Percentiles rank a stretch among this genome's conserved stretches.
Conservation (phyloP, 2,329 filamentous ascomycete genomes). For the Fusarium sterilihyphosum region DNA sequence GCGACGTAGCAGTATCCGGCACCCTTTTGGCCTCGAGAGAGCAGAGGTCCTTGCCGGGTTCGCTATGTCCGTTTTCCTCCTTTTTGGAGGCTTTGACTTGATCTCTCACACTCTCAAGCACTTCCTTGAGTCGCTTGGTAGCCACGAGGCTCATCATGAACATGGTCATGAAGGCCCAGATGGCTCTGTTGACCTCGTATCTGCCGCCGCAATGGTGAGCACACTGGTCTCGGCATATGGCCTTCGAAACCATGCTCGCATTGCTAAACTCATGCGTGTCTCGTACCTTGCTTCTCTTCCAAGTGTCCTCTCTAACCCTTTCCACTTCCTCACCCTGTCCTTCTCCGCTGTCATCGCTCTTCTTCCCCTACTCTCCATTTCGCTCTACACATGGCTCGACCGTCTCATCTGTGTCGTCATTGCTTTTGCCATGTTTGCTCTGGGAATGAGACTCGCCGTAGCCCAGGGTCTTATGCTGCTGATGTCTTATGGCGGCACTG, state of each 20-base stretch:
- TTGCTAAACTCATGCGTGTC: slow-evolving; percentile 90
- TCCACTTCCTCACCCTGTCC: slow-evolving; percentile 91
- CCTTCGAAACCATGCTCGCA: slow-evolving; percentile 89
- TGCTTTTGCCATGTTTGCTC: slow-evolving; percentile 85
- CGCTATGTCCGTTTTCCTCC: slow-evolving; percentile 91
- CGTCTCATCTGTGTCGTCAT: slow-evolving; percentile 83
- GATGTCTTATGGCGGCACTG: slow-evolving; percentile 77
- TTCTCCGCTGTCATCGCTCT: slow-evolving; percentile 84
- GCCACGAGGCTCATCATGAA: slow-evolving; percentile 77
- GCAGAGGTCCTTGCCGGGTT: slow-evolving; percentile 95
- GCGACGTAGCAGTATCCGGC: slow-evolving; percentile 89
- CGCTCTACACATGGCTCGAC: slow-evolving; percentile 87
- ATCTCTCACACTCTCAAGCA: slow-evolving; percentile 95
- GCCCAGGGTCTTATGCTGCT: slow-evolving; percentile 93
- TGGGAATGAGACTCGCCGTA: slow-evolving; percentile 85
- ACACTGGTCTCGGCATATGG: slow-evolving; percentile 89
- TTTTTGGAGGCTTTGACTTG: slow-evolving; percentile 97
- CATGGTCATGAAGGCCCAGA: slow-evolving; percentile 73
- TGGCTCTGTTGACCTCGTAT: slow-evolving; percentile 83
- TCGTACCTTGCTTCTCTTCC: slow-evolving; percentile 84
- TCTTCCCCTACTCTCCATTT: slow-evolving; percentile 81
- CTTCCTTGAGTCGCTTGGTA: slow-evolving; percentile 72
- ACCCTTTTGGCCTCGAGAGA: slow-evolving; percentile 92
- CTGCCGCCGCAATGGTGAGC: slow-evolving; percentile 81
- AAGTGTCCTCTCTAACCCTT: slow-evolving; percentile 90